Evolutionary conservation across 768 basidiomycete genomes (phyloP), one percentile per base, ranked within the genome.

Genomic region (Lactarius tabidus): DNA sequence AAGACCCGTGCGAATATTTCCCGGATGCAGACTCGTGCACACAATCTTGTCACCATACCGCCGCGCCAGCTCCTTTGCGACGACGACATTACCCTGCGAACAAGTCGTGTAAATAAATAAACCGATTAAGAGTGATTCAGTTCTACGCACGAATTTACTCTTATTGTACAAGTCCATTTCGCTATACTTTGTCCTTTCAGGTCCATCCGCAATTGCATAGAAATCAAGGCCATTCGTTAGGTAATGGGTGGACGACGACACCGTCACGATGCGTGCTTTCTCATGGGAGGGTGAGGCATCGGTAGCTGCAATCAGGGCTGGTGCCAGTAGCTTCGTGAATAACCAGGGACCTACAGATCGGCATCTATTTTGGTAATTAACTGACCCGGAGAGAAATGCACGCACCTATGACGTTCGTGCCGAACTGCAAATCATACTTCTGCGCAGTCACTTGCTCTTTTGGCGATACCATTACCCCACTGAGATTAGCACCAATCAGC

Each of bases 301-400:
- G 20, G 80, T 77, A 4, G 77, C 79, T 6, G 76, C 74, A 28
- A 79, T 69, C 35, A 85, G 76, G 3, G 75, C 75, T 7, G 84
- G 83, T 28, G 85, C 74, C 51, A 87, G 79, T 15, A 81, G 76
- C 53, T 77, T 76, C 2, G 85, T 88, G 63, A 89, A 79, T 69
- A 83, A 80, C 70, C 81, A 85, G 70, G 84, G 88, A 2, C 87
- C 86, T 84, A n/a, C n/a, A n/a, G n/a, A n/a, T n/a, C n/a, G n/a
- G 66, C 3, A 29, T n/a, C 33, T 33, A 33, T 3, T 33, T 4
- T 33, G 8, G 33, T 3, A 8, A 33, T 33, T 33, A 33, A 33
- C 33, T 33, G 8, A 33, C 33, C 33, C 33, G 33, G 8, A 33
- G 33, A 33, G 33, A 8, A 33, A 3, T 4, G 33, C 8, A 73